A percentile compares a stretch with the other conserved stretches of the same genome.
Conservation (phyloP, 768 basidiomycete species). For the Collybia sp. region DNA sequence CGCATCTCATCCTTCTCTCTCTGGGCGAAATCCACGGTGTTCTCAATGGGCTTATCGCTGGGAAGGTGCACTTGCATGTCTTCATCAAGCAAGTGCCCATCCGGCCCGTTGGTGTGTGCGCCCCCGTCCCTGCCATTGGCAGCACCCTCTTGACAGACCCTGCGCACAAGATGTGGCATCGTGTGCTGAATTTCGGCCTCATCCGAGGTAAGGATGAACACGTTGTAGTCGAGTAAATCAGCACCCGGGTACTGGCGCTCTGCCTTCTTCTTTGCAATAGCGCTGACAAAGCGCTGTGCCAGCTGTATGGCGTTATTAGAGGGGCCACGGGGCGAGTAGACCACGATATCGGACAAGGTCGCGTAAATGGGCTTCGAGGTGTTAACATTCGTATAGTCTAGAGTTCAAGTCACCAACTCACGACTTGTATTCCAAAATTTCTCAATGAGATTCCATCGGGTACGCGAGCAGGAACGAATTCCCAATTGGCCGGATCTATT, state of each 20-base stretch:
- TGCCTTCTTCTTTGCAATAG: conserved; percentile 50
- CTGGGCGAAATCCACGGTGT: conserved; percentile 77
- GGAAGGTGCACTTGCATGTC: conserved; percentile 4
- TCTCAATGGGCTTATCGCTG: conserved; percentile 27
- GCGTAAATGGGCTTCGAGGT: conserved; percentile 72
- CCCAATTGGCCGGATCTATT: conserved; percentile 36
- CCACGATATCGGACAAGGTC: conserved; percentile 83
- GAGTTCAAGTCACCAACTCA: conserved; percentile 35
- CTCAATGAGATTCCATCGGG: conserved; percentile 81
- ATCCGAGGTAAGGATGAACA: conserved; percentile 67
- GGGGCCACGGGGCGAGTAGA: conserved; percentile 76
- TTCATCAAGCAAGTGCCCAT: conserved; percentile 30
- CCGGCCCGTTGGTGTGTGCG: conserved; percentile 34
- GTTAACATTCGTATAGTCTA: neutral
- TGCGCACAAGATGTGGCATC: conserved; percentile 50
- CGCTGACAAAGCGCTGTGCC: conserved; percentile 62
- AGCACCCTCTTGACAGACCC: conserved; percentile 35
- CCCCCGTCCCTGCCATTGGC: conserved; percentile 17
- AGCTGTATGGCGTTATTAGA: conserved; percentile 51
- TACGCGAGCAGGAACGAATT: conserved; percentile 67
- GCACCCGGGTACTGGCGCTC: conserved; percentile 32
- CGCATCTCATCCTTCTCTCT: conserved; percentile 90
- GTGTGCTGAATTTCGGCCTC: conserved; percentile 37
- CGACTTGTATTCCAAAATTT: conserved; percentile 88
- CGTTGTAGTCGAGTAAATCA: conserved; percentile 57